phyloP scores from a whole-genome alignment of 306 rosid genomes.

The Ceratonia siliqua region DNA sequence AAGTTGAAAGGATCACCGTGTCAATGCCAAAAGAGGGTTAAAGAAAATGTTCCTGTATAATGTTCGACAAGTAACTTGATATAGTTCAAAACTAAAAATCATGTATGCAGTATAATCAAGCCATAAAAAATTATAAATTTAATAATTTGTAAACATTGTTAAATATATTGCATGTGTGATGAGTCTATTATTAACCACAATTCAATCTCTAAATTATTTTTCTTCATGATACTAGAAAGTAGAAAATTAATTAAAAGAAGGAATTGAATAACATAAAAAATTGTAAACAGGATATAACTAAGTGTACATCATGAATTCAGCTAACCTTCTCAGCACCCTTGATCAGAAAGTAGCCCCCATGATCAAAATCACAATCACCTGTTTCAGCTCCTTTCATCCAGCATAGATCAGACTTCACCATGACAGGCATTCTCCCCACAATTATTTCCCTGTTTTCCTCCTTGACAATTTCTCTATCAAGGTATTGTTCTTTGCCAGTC shows the following conservation, averaged over 20 bases:
- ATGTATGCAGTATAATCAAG: background rate
- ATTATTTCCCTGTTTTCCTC: constrained; percentile 57
- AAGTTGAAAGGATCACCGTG: background rate
- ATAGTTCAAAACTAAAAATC: background rate
- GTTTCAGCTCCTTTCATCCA: constrained; percentile 78
- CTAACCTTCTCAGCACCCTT: constrained; percentile 96
- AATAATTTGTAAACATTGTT: background rate
- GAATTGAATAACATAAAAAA: background rate
- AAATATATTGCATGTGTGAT: background rate
- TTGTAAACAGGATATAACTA: background rate
- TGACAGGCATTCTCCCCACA: constrained; percentile 84
- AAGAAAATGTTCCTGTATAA: background rate
- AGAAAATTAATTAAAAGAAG: background rate
- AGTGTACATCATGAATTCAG: background rate
- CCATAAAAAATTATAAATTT: background rate
- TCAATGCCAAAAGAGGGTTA: background rate
- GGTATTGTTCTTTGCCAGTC: constrained; percentile 65
- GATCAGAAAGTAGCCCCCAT: constrained; percentile 86
- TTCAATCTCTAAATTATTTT: background rate
- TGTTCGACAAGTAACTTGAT: background rate
- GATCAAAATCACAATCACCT: constrained; percentile 84
- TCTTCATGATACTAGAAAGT: background rate
- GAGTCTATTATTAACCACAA: background rate
- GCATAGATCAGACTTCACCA: constrained; percentile 91
- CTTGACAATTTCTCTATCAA: constrained; percentile 42